phyloP scores from a whole-genome alignment of 768 basidiomycete genomes.

The Krasilnikovozyma curviuscula region DNA sequence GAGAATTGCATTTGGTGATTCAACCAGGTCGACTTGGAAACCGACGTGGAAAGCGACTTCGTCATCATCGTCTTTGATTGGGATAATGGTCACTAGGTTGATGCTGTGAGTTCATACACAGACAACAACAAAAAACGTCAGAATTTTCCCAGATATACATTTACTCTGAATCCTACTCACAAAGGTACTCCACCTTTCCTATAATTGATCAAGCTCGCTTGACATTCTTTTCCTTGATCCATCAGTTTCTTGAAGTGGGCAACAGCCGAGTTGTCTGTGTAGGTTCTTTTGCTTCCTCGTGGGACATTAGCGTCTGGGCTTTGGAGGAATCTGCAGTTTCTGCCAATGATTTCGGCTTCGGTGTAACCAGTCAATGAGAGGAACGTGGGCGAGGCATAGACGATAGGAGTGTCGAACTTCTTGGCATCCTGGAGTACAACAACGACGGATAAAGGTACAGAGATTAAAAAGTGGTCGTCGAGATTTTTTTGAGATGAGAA shows the following conservation, averaged over 20 bases:
- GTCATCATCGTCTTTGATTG: slow-evolving; percentile 50
- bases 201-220: slow-evolving; percentile 72
- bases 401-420: slow-evolving; percentile 62
- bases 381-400: slow-evolving; percentile 78
- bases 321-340: slow-evolving; percentile 47
- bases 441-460: too few relatives aligned
- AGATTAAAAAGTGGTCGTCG: not conserved
- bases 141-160: not conserved
- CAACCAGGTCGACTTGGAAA: slow-evolving; percentile 67
- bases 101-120: slow-evolving; percentile 27
- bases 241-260: slow-evolving; percentile 46
- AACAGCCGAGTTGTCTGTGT: slow-evolving; percentile 46
- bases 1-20: slow-evolving; percentile 66
- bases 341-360: slow-evolving; percentile 50
- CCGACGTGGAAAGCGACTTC: slow-evolving; percentile 76
- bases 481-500: not conserved
- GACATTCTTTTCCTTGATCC: slow-evolving; percentile 62
- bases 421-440: slow-evolving; percentile 59
- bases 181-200: slow-evolving; percentile 65
- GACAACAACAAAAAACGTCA: not conserved
- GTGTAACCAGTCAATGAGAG: slow-evolving; percentile 32
- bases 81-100: slow-evolving; percentile 79
- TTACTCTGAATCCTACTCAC: slow-evolving; percentile 3
- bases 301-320: slow-evolving; percentile 42
- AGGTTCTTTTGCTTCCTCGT: slow-evolving; percentile 33